Conservation (phyloP, 495 filamentous ascomycete genomes). For the Neurospora sublineolata region DNA sequence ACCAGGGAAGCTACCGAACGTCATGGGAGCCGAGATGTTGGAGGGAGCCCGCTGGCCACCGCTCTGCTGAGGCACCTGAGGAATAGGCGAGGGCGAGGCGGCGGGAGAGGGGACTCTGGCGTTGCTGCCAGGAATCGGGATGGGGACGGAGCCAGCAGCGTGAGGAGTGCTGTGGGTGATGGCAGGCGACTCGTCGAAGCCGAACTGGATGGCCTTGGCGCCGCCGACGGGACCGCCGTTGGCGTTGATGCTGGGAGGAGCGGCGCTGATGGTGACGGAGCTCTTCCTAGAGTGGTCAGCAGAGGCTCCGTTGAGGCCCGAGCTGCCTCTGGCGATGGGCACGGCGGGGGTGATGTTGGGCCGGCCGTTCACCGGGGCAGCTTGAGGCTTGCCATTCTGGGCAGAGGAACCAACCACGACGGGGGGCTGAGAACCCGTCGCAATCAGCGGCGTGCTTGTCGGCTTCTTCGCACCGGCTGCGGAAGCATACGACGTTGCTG, state of each 20-base stretch:
- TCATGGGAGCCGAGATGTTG: slow-evolving; percentile 52
- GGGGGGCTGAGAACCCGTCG: slow-evolving; percentile 51
- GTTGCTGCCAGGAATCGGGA: slow-evolving; percentile 54
- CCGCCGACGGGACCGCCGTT: slow-evolving; percentile 57
- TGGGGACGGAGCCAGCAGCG: slow-evolving; percentile 44
- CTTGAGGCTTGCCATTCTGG: slow-evolving; percentile 71
- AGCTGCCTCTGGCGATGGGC: slow-evolving; percentile 55
- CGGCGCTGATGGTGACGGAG: slow-evolving; percentile 79
- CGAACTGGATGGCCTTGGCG: slow-evolving; percentile 58
- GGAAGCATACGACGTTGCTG: slow-evolving; percentile 58
- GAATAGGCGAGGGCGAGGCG: slow-evolving; percentile 79
- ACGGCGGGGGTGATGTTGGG: slow-evolving; percentile 61
- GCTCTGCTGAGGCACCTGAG: slow-evolving; percentile 66
- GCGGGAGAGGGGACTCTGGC: slow-evolving; percentile 59
- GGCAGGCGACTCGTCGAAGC: slow-evolving; percentile 64
- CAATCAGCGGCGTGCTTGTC: slow-evolving; percentile 52
- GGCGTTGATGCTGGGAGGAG: slow-evolving; percentile 58
- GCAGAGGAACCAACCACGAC: slow-evolving; percentile 64
- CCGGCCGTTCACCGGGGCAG: slow-evolving; percentile 76
- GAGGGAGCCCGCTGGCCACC: slow-evolving; percentile 72
- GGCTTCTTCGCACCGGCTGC: slow-evolving; percentile 69
- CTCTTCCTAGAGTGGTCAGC: slow-evolving; percentile 70
- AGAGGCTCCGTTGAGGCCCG: slow-evolving; percentile 41
- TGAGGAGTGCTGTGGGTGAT: slow-evolving; percentile 49
- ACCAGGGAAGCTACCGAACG: slow-evolving; percentile 74